Percentiles rank a stretch among this genome's conserved stretches.
phyloP scores from a whole-genome alignment of 2,329 filamentous ascomycete genomes.

The Penicillium sp. region DNA sequence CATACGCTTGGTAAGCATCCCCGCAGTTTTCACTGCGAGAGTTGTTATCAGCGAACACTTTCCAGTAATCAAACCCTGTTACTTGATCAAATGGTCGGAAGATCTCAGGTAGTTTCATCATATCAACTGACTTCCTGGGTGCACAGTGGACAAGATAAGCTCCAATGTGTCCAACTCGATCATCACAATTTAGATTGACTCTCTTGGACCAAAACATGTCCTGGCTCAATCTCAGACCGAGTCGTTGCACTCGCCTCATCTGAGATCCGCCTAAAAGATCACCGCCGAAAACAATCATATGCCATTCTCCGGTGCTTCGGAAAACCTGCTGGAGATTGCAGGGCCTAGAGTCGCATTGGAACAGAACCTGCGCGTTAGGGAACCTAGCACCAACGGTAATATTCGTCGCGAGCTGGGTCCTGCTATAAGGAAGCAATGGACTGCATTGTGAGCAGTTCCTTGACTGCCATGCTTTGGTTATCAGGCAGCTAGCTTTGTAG shows the following conservation, averaged over 20 bases:
- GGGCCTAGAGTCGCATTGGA: background rate
- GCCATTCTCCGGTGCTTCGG: background rate
- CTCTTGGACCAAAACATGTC: too few species aligned
- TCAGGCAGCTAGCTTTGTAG: background rate
- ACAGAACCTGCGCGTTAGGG: background rate
- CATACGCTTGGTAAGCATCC: background rate
- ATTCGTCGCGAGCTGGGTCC: background rate
- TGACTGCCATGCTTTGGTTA: too few species aligned
- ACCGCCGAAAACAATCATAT: background rate
- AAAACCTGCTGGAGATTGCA: background rate
- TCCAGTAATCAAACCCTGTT: background rate
- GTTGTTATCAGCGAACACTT: background rate
- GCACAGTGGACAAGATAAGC: background rate
- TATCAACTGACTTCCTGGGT: background rate
- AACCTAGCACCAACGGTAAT: background rate
- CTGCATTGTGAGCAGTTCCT: too few species aligned
- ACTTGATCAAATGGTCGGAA: background rate
- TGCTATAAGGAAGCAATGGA: background rate
- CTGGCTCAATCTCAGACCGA: background rate
- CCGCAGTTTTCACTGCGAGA: background rate
- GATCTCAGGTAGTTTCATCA: background rate
- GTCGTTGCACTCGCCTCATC: background rate
- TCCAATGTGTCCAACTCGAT: background rate
- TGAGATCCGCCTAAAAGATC: background rate
- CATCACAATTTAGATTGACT: background rate